Base-by-base conservation (phyloP, 2,329 filamentous ascomycete genomes). In the Rachicladosporium sp. region DNA sequence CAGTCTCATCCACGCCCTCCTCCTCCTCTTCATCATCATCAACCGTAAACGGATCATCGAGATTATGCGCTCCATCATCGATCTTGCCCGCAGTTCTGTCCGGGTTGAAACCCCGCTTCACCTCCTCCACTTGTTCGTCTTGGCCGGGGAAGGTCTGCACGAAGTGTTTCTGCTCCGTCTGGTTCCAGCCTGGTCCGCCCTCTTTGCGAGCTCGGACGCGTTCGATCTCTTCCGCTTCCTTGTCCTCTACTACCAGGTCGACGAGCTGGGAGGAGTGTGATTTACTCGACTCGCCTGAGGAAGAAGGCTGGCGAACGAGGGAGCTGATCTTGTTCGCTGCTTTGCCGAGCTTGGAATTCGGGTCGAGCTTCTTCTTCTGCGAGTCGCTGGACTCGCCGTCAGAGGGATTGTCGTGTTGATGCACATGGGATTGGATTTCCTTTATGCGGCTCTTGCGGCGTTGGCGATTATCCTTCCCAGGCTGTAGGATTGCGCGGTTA, bases 221-320 rank as follows among this genome's bases (percentile, higher is more conserved):
- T 43, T 80, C 76, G 35, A 72, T 64, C 40, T 76, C 69, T 52
- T 80, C 77, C 4, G 75, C 76, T 35, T 74, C 58, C 33, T 61
- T 68, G 52, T 82, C 75, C 60, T 81, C 76, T 6, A 82, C 73
- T 0, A 81, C 70, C 3, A 82, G 61, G 53, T 82, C 78, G 8
- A 82, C 77, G 4, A 82, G 62, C 49, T 82, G 78, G 46, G 74
- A 76, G 44, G 64, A 66, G 46, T 71, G 70, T 1, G 75, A 78
- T 42, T 71, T 69, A 6, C 54, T 58, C 5, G 55, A 58, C 5
- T 61, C 62, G 15, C 23, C 23, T 27, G 23, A 27, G 11, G 66
- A 64, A 5, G 73, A 74, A 35, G 70, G 55, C 42, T 66, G 63
- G 33, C 65, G 63, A 10, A 68, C 52, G 42, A 69, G 51, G 48